Evolutionary conservation across 1,284 basidiomycete species (phyloP).

Genomic region (Moesziomyces parantarcticus): DNA sequence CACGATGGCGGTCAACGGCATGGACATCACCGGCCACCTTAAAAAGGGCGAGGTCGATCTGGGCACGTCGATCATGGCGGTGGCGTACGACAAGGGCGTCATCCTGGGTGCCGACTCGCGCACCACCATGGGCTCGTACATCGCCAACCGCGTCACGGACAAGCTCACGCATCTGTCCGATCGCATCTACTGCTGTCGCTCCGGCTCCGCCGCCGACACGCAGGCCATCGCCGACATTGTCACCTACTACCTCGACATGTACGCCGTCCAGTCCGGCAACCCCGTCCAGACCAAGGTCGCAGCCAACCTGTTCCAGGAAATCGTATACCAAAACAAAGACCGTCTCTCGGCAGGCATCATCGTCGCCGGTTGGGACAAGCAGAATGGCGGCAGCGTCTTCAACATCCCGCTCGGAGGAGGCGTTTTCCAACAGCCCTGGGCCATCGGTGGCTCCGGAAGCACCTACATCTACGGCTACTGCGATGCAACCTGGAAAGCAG

Average conservation of each 20-base stretch:
- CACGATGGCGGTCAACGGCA: constrained; percentile 49
- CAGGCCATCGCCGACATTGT: constrained; percentile 93
- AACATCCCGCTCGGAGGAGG: constrained; percentile 73
- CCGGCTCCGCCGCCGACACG: constrained; percentile 96
- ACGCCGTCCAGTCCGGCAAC: constrained; percentile 79
- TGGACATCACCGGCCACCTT: constrained; percentile 54
- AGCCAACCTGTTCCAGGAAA: constrained; percentile 84
- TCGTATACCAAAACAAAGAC: constrained; percentile 94
- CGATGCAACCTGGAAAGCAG: constrained; percentile 95
- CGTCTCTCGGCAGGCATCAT: constrained; percentile 91
- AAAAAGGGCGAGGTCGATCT: constrained; percentile 68
- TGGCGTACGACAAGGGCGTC: constrained; percentile 93
- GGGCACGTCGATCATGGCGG: constrained; percentile 96
- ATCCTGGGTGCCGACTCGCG: constrained; percentile 96
- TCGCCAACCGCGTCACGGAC: constrained; percentile 98
- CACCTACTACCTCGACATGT: constrained; percentile 85
- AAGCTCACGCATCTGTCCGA: constrained; percentile 97
- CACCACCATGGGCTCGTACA: constrained; percentile 96
- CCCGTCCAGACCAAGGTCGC: constrained; percentile 84
- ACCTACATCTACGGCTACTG: constrained; percentile 99
- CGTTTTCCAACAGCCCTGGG: constrained; percentile 65
- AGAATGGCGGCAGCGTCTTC: constrained; percentile 91
- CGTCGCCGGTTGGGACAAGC: constrained; percentile 96
- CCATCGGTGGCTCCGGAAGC: constrained; percentile 78
- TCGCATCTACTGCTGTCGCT: constrained; percentile 98